Percentiles rank a stretch among this genome's conserved stretches.
phyloP scores from a whole-genome alignment of 306 rosid genomes.

The Carpinus fangiana region DNA sequence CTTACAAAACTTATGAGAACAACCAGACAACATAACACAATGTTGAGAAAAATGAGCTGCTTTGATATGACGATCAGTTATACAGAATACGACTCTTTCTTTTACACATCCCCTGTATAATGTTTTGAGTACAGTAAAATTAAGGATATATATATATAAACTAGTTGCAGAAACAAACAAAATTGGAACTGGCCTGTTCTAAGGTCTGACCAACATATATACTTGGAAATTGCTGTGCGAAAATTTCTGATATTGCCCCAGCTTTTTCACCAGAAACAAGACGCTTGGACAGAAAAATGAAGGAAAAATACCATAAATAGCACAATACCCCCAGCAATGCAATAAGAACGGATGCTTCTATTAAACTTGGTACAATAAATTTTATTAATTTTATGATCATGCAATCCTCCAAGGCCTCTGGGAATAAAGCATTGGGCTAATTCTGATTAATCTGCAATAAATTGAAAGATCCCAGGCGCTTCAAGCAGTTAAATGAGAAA shows the following conservation, averaged over 20 bases:
- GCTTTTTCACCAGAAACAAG: conserved; percentile 6
- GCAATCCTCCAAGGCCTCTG: conserved; percentile 9
- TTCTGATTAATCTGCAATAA: conserved; percentile 21
- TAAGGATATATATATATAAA: neutral
- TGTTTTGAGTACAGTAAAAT: neutral
- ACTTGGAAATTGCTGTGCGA: neutral
- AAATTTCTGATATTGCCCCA: neutral
- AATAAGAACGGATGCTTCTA: neutral
- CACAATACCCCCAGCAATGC: neutral
- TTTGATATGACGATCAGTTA: neutral
- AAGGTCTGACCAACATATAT: neutral
- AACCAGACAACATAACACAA: neutral
- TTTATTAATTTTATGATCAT: conserved; percentile 11
- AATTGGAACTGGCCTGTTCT: neutral
- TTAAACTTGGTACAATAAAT: neutral
- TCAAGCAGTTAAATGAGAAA: conserved; percentile 14
- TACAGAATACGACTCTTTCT: neutral
- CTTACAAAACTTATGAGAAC: neutral
- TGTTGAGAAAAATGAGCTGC: neutral
- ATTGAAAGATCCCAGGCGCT: conserved; percentile 27
- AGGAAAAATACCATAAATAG: no score
- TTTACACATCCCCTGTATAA: neutral
- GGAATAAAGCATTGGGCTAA: conserved; percentile 2
- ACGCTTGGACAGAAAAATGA: neutral
- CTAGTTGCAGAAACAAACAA: neutral